A percentile compares a stretch with the other conserved stretches of the same genome.
Evolutionary conservation across 1,284 basidiomycete species (phyloP).

Genomic region (Cutaneotrichosporon arboriforme): DNA sequence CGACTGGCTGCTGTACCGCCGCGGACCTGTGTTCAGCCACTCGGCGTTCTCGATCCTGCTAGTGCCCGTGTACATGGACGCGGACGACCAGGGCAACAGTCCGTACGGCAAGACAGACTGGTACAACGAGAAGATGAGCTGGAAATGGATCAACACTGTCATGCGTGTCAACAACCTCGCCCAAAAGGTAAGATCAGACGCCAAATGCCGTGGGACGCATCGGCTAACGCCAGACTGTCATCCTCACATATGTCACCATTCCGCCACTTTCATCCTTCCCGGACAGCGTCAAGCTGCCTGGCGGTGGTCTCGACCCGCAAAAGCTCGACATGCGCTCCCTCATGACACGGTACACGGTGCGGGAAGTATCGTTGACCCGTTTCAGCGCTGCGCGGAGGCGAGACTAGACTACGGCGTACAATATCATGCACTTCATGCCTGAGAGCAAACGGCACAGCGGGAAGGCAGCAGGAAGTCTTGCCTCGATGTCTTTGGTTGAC

Average conservation of each 20-base stretch:
- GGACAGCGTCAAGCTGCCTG: constrained; percentile 23
- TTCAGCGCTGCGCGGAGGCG: constrained; percentile 40
- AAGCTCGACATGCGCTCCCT: constrained; percentile 58
- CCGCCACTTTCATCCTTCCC: constrained; percentile 62
- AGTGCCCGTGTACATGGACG: constrained; percentile 82
- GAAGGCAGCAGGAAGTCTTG: no score
- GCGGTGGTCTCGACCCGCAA: constrained; percentile 51
- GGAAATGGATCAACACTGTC: constrained; percentile 95
- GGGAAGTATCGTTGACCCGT: constrained; percentile 68
- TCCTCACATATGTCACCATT: constrained; percentile 80
- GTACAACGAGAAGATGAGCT: constrained; percentile 69
- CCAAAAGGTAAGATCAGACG: constrained; percentile 77
- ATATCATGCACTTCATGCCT: no score
- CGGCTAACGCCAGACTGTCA: constrained; percentile 55
- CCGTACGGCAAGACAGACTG: constrained; percentile 51
- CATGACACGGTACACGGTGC: constrained; percentile 65
- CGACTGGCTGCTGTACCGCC: constrained; percentile 89
- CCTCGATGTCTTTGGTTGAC: no score
- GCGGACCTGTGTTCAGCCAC: constrained; percentile 90
- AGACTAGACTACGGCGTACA: no score
- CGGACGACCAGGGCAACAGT: constrained; percentile 60
- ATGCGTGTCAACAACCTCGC: constrained; percentile 97
- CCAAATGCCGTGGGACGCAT: not conserved
- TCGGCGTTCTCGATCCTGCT: constrained; percentile 80
- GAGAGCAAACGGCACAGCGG: no score